Evolutionary conservation across 2,329 filamentous ascomycete species (phyloP), one percentile per base, ranked within the genome.

Genomic region (Fusarium sp.): DNA sequence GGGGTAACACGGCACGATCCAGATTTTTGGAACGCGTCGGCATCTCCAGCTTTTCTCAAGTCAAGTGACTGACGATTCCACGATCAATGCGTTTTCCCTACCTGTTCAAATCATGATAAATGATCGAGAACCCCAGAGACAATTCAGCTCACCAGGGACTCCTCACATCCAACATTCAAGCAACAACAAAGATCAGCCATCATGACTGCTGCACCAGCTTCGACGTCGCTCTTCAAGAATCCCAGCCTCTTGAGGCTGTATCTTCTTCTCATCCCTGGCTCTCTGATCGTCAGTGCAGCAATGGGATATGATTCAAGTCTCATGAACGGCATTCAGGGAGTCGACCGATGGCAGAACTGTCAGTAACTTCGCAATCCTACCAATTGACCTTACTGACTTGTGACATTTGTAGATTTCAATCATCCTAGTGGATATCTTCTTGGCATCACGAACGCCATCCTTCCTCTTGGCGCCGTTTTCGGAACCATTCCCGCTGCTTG

Each of bases 371-470:
- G 12, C 28, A 30, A 30, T 12, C 13, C 12, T 6, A 30, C 28
- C 28, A 14, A 30, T 30, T 4, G 7, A 30, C 6, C 12, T 13
- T 34, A 9, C 25, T 52, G 21, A 52, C 23, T 2, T 0, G 4
- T 28, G 25, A 4, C 10, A 6, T 7, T 30, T 3, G 12, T 3
- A 53, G 37, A 43, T 6, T 82, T 82, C 41, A 79, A 78, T 6
- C 73, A 82, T 37, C 79, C 80, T 0, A 76, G 75, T 3, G 80
- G 80, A 8, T 79, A 79, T 3, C 78, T 62, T 4, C 71, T 82
- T 21, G 80, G 80, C 18, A 77, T 82, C 58, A 81, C 81, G 21
- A 79, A 80, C 8, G 80, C 80, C 3, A 76, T 79, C 21, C 80
- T 77, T 25, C 75, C 77, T 39, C 80, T 82, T n/a, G 81, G 81